These are phyloP conservation scores for Ciborinia camelliae DNA, from an alignment of 2,329 filamentous ascomycete genomes.

Conservation along the genomic window DNA sequence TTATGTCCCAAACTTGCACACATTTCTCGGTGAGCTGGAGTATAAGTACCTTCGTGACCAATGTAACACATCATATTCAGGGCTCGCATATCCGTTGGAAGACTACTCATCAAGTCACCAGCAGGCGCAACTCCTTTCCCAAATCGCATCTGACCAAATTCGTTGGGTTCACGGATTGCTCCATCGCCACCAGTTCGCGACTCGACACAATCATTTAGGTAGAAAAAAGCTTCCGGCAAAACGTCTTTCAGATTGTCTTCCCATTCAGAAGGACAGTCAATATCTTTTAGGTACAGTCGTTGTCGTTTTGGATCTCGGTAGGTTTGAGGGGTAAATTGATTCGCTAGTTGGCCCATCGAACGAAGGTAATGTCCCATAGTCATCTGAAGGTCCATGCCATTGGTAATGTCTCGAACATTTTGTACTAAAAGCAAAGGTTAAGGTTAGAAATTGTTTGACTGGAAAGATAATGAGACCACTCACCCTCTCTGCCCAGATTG, in stretches of 20 bases:
- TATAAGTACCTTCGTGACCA: conserved; percentile 95
- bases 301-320: conserved; percentile 78
- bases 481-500: conserved; percentile 76
- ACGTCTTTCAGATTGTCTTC: conserved; percentile 71
- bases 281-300: conserved; percentile 92
- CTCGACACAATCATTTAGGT: conserved; percentile 79
- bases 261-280: conserved; percentile 90
- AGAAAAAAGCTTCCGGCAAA: conserved; percentile 80
- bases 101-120: conserved; percentile 91
- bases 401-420: conserved; percentile 75
- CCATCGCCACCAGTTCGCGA: conserved; percentile 50
- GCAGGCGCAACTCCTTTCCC: conserved; percentile 56
- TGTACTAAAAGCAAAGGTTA: conserved; percentile 57
- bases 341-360: conserved; percentile 77
- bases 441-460: conserved; percentile 23
- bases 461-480: conserved; percentile 32
- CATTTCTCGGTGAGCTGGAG: conserved; percentile 94
- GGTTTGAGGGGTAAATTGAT: conserved; percentile 73
- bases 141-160: conserved; percentile 42
- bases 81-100: conserved; percentile 82
- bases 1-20: conserved; percentile 95
- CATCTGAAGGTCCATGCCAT: conserved; percentile 72
- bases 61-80: conserved; percentile 99
- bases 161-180: conserved; percentile 46
- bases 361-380: conserved; percentile 87